These are phyloP conservation scores for Fusarium sp. DNA, from an alignment of 2,329 filamentous ascomycete species.

Conservation along the genomic window DNA sequence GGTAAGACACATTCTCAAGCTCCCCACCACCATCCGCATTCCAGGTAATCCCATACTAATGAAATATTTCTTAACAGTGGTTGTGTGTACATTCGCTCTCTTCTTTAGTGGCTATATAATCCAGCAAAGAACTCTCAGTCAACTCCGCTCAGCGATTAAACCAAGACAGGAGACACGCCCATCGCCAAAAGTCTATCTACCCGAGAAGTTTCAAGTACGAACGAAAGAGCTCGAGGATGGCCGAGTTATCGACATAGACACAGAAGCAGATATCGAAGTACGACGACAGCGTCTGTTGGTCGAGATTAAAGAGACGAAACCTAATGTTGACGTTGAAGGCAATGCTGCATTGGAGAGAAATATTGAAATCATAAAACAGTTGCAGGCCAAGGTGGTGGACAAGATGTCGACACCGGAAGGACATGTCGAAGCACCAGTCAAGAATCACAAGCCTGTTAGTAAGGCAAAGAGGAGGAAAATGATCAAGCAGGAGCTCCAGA, in stretches of 20 bases:
- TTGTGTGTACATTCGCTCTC: conserved; percentile 82
- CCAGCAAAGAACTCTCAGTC: conserved; percentile 86
- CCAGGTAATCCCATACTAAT: conserved; percentile 25
- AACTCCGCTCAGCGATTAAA: conserved; percentile 79
- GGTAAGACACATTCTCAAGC: conserved; percentile 60
- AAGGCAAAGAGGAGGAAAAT: conserved; percentile 66
- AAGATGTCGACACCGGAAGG: conserved; percentile 51
- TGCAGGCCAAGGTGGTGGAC: conserved; percentile 50
- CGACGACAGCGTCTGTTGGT: conserved; percentile 48
- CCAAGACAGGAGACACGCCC: conserved; percentile 54
- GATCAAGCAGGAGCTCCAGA: conserved; percentile 70
- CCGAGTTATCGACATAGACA: conserved; percentile 56
- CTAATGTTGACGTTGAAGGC: conserved; percentile 39
- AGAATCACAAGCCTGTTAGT: conserved; percentile 62
- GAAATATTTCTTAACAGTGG: conserved; percentile 61
- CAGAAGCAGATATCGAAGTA: conserved; percentile 50
- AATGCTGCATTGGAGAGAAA: conserved; percentile 43
- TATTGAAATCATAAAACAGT: conserved; percentile 49
- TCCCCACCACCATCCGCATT: conserved; percentile 35
- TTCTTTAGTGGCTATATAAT: conserved; percentile 90
- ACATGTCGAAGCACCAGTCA: conserved; percentile 53
- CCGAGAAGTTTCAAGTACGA: conserved; percentile 62
- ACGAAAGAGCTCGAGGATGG: conserved; percentile 63
- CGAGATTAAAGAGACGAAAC: conserved; percentile 52
- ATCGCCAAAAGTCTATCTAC: conserved; percentile 63